Evolutionary conservation across 2,329 filamentous ascomycete species (phyloP), one percentile per base, ranked within the genome.

Genomic region (Fusarium papillatum): DNA sequence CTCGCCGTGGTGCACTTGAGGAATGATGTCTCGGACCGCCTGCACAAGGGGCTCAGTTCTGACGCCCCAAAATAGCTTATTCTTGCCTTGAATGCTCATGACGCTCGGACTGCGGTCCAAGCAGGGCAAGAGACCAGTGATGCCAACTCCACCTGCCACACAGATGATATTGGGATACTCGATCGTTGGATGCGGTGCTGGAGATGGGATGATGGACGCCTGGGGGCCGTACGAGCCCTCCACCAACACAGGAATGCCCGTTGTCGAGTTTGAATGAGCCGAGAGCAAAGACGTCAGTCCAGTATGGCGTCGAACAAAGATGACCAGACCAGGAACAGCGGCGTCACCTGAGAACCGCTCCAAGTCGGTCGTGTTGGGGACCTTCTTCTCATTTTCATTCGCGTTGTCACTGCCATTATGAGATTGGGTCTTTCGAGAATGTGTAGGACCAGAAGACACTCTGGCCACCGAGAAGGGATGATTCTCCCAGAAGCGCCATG

Each of bases 401-500:
- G 13, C 29, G 4, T 57, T 17, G 13, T 39, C 22, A 39, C 36
- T 60, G 6, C n/a, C 16, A 19, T 19, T 60, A 5, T 60, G 34
- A 5, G 55, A 26, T 9, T 60, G 55, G 5, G 22, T 19, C 55
- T 60, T 60, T 11, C 1, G 34, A 26, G 55, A 26, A 26, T 24
- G 14, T 2, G n/a, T 39, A 39, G 55, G 16, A 2, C 22, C 34
- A n/a, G 16, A 38, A 19, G 55, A 38, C 9, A 60, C 10, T 19
- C 22, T n/a, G 5, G 61, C 73, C 1, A 78, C 68, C 13, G 81
- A 82, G 59, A 83, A 83, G 0, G 81, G 81, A 16, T 83, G 81
- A 36, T 75, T 82, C 68, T 83, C 81, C 81, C 80, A 82, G 13
- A 80, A 14, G 0, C 78, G 71, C 79, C 78, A 81, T 36, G 68